These are phyloP conservation scores for Chalciporus pseudorubinellus DNA, from an alignment of 768 basidiomycete genomes.

Conservation along the genomic window DNA sequence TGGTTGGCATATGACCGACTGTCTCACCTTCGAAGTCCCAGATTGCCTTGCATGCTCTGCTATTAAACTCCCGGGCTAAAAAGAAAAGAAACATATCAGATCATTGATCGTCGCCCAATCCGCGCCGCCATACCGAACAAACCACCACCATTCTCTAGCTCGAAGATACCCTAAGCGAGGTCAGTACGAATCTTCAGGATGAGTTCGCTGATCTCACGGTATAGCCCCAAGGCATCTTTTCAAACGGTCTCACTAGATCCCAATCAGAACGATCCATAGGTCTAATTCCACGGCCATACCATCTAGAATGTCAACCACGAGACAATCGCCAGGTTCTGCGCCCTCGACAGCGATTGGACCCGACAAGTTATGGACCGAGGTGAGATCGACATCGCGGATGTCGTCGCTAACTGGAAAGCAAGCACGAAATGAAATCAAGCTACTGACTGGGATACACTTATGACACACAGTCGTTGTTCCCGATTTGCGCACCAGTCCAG, in stretches of 20 bases:
- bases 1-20: background rate
- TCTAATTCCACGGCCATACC: slow-evolving; percentile 34
- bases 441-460: background rate
- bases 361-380: slow-evolving; percentile 69
- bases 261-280: background rate
- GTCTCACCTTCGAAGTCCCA: slow-evolving; percentile 69
- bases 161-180: slow-evolving; percentile 56
- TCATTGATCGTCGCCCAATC: background rate
- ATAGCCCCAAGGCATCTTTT: slow-evolving; percentile 82
- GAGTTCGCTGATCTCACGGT: slow-evolving; percentile 40
- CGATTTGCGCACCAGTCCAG: slow-evolving; percentile 79
- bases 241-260: slow-evolving; percentile 55
- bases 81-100: background rate
- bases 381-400: slow-evolving; percentile 61
- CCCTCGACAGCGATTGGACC: slow-evolving; percentile 75
- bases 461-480: slow-evolving; percentile 65
- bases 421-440: background rate
- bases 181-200: background rate
- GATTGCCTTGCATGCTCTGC: slow-evolving; percentile 72
- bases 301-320: slow-evolving; percentile 79
- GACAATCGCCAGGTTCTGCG: slow-evolving; percentile 74
- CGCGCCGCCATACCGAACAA: slow-evolving; percentile 52
- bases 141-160: slow-evolving; percentile 69
- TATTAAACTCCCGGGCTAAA: slow-evolving; percentile 62
- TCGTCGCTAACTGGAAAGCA: slow-evolving; percentile 56